Evolutionary conservation across 2,329 filamentous ascomycete genomes (phyloP).

Genomic region (Paradendryphiella salina): DNA sequence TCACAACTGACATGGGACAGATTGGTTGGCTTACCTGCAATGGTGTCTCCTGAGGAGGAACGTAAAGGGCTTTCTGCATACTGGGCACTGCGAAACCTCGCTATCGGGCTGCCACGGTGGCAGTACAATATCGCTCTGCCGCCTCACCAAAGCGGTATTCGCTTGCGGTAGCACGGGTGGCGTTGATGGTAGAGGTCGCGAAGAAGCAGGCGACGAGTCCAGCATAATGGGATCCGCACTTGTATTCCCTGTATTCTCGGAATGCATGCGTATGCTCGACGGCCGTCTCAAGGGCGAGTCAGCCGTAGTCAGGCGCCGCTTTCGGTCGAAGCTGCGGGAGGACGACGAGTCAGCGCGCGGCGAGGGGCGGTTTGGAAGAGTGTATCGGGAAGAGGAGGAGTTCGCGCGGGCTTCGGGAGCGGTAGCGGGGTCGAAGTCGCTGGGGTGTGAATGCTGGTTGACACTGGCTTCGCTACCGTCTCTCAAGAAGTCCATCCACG

Average conservation of each 20-base stretch:
- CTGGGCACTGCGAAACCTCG: conserved; percentile 80
- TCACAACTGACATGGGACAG: not conserved
- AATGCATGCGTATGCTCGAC: conserved; percentile 32
- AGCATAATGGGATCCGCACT: conserved; percentile 30
- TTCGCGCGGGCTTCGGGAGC: conserved; percentile 13
- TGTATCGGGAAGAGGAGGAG: conserved; percentile 19
- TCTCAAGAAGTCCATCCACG: conserved; percentile 44
- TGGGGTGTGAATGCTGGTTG: conserved; percentile 12
- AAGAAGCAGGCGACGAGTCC: conserved; percentile 23
- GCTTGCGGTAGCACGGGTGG: conserved; percentile 18
- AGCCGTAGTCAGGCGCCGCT: conserved; percentile 42
- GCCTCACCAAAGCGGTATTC: conserved; percentile 16
- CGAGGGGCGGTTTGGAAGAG: conserved; percentile 26
- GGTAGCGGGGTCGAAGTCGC: conserved; percentile 4
- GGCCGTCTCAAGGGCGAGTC: conserved; percentile 39
- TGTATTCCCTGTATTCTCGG: conserved; percentile 18
- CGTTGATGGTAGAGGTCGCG: conserved; percentile 14
- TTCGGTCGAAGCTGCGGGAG: conserved; percentile 38
- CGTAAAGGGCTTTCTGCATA: conserved; percentile 77
- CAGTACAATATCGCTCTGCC: conserved; percentile 57
- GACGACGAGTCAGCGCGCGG: conserved; percentile 24
- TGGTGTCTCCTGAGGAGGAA: conserved; percentile 91
- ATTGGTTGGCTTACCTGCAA: conserved; percentile 65
- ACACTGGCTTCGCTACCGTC: conserved; percentile 22
- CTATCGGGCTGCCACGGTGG: conserved; percentile 88